Conservation (phyloP, 768 basidiomycete genomes). For the Aureoboletus auriporus region DNA sequence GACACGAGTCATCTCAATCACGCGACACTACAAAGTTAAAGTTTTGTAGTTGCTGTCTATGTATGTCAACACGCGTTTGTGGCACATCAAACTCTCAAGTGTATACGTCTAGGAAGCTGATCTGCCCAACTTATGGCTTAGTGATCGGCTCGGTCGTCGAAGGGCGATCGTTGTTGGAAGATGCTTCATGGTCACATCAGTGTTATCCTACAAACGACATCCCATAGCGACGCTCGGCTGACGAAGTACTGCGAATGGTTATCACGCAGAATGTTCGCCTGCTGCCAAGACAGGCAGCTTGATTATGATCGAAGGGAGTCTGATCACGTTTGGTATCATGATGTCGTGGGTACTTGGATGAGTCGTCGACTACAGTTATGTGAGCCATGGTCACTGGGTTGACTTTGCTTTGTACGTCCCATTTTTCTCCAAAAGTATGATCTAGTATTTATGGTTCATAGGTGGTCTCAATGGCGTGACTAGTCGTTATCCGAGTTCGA, state of each 20-base stretch:
- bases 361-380: constrained; percentile 13
- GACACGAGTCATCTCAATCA: constrained; percentile 36
- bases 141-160: constrained; percentile 57
- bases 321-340: constrained; percentile 63
- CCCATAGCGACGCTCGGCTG: constrained; percentile 58
- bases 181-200: constrained; percentile 55
- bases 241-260: constrained; percentile 61
- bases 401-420: constrained; percentile 53
- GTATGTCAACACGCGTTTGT: constrained; percentile 26
- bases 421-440: not conserved
- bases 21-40: constrained; percentile 49
- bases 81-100: too few species aligned
- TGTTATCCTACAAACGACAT: constrained; percentile 54
- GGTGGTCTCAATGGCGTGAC: too few species aligned
- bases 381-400: constrained; percentile 41
- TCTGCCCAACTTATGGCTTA: constrained; percentile 56
- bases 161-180: constrained; percentile 56
- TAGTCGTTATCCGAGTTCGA: too few species aligned
- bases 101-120: constrained; percentile 51
- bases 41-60: constrained; percentile 57
- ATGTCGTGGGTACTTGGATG: constrained; percentile 42
- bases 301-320: constrained; percentile 62
- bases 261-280: constrained; percentile 64
- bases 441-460: constrained; percentile 19
- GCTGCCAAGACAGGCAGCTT: constrained; percentile 55